phyloP scores from a whole-genome alignment of 2,329 filamentous ascomycete species.

The Epichloe brachyelytri region DNA sequence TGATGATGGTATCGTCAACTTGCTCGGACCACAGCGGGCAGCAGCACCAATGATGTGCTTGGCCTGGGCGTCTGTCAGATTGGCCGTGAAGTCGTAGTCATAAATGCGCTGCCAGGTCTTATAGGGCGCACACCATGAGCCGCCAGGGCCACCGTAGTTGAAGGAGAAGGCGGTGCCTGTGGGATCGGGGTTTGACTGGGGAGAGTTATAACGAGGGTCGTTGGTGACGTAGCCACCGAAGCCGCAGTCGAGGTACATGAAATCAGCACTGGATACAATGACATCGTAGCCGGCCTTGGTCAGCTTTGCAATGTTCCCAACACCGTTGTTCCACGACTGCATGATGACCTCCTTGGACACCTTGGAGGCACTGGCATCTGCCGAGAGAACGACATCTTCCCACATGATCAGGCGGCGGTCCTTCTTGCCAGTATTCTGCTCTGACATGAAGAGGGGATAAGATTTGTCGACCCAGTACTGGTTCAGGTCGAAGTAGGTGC shows the following conservation, averaged over 20 bases:
- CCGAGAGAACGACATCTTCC: conserved; percentile 36
- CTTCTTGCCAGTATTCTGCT: conserved; percentile 12
- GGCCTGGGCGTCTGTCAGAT: conserved; percentile 32
- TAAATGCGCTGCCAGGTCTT: conserved; percentile 50
- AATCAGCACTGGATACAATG: conserved; percentile 42
- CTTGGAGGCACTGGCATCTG: conserved; percentile 28
- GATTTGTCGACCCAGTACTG: conserved; percentile 42
- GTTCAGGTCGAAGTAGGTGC: conserved; percentile 33
- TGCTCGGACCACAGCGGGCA: conserved; percentile 41
- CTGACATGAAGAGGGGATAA: conserved; percentile 32
- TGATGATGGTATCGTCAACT: conserved; percentile 38
- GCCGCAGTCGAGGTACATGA: conserved; percentile 44
- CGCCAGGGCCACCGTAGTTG: conserved; percentile 40
- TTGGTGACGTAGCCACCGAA: conserved; percentile 40
- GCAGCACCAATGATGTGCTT: conserved; percentile 37
- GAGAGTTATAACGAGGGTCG: conserved; percentile 39
- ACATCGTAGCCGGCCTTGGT: conserved; percentile 37
- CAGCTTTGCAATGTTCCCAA: conserved; percentile 37
- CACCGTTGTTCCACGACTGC: conserved; percentile 42
- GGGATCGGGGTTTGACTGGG: conserved; percentile 35
- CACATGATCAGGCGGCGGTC: conserved; percentile 43
- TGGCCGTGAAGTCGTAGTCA: conserved; percentile 40
- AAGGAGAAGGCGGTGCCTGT: conserved; percentile 26
- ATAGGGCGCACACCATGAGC: conserved; percentile 46
- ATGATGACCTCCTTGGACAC: conserved; percentile 38